Conservation (phyloP, 2,329 filamentous ascomycete genomes). For the Dendrostoma leiphaemia region DNA sequence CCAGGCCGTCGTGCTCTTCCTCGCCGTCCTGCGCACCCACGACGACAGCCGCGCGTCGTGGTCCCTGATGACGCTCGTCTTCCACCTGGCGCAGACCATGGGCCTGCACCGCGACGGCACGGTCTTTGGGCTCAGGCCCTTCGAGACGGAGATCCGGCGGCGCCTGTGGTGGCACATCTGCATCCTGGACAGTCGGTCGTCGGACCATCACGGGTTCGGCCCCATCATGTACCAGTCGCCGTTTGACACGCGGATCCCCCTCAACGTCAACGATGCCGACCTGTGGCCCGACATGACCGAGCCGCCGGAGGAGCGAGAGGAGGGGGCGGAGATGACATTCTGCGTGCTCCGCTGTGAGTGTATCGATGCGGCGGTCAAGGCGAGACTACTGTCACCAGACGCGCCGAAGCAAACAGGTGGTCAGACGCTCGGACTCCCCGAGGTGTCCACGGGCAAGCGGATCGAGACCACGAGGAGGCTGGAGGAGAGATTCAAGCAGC, state of each 20-base stretch:
- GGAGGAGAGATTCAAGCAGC: neutral
- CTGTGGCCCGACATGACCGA: constrained; percentile 41
- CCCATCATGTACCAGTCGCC: constrained; percentile 36
- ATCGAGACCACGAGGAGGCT: constrained; percentile 1
- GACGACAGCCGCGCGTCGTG: constrained; percentile 51
- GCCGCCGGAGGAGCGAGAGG: constrained; percentile 40
- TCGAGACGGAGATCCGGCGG: constrained; percentile 57
- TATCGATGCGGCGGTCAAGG: constrained; percentile 23
- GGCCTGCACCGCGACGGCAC: constrained; percentile 49
- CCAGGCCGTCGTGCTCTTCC: constrained; percentile 56
- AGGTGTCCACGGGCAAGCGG: neutral
- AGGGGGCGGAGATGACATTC: constrained; percentile 50
- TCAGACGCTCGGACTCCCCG: neutral
- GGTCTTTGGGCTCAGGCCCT: constrained; percentile 46
- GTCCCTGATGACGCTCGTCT: constrained; percentile 57
- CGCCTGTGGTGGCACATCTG: constrained; percentile 59
- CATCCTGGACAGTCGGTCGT: constrained; percentile 51
- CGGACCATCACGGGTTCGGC: constrained; percentile 51
- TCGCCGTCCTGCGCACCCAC: constrained; percentile 43
- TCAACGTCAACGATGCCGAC: constrained; percentile 52
- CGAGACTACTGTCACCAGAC: constrained; percentile 3
- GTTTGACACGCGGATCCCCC: constrained; percentile 47
- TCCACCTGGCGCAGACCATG: constrained; percentile 49
- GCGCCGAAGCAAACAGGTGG: neutral
- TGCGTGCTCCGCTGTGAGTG: constrained; percentile 34